These are phyloP conservation scores for Colletotrichum cuscutae DNA, from an alignment of 2,329 filamentous ascomycete genomes.

Conservation along the genomic window DNA sequence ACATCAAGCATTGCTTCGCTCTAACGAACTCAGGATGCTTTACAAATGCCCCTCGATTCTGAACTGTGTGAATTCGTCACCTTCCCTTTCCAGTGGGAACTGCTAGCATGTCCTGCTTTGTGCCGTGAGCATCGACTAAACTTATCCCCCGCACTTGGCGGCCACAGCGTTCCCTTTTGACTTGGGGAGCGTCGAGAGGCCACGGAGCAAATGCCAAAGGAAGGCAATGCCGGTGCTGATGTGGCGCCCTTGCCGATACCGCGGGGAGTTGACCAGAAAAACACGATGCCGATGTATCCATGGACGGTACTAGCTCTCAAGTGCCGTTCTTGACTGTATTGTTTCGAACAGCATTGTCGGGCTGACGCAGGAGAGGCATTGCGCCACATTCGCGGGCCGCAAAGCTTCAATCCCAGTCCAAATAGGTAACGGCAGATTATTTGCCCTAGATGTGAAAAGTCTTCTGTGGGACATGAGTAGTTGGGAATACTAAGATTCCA, in stretches of 20 bases:
- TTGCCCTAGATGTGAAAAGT: too few relatives aligned
- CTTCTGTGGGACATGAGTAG: too few relatives aligned
- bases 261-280: background rate
- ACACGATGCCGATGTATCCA: background rate
- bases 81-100: too few relatives aligned
- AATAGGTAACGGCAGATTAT: too few relatives aligned
- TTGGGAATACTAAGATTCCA: too few relatives aligned
- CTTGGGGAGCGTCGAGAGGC: background rate
- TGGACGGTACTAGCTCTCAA: background rate
- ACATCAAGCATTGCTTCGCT: too few relatives aligned
- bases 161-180: background rate
- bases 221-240: too few relatives aligned
- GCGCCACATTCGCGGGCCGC: background rate
- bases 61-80: too few relatives aligned
- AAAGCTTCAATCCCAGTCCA: too few relatives aligned
- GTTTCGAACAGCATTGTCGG: background rate
- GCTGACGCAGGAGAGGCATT: background rate
- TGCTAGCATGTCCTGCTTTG: background rate
- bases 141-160: background rate
- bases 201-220: background rate
- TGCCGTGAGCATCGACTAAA: background rate
- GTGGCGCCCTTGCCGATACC: background rate
- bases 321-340: background rate
- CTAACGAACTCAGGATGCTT: too few relatives aligned
- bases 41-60: too few relatives aligned